Base-by-base conservation (phyloP, 345 rosid species). In the Gossypium anomalum region DNA sequence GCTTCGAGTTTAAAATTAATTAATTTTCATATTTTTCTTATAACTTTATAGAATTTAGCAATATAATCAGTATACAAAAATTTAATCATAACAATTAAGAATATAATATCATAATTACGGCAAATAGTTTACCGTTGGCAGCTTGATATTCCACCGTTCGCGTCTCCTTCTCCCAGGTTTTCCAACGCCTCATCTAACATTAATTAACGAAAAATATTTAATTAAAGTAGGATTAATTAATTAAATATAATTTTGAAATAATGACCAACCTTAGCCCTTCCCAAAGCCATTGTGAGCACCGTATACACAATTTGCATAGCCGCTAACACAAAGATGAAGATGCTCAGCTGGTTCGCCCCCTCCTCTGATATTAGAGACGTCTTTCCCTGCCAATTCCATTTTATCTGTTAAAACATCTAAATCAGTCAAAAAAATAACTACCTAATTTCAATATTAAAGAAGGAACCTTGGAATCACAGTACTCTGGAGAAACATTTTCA, bases 91-190 rank as follows among this genome's bases (percentile, higher is more conserved):
- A 29, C 34, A 29, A 34, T 34, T 34, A 34, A 34, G 38, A 34
- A 34, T 5, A 45, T 10, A 45, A 8, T 45, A 1, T 45, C 55
- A 3, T 15, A 58, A 9, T 56, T 19, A 56, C 14, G 0, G 3
- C 34, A 12, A 2, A 27, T 20, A 20, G 23, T n/a, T 82, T 73
- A 89, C 97, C 93, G 71, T 86, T 88, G 62, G 89, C 87, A 55
- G 84, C 74, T 60, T 79, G 77, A 72, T 88, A 90, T 45, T 90
- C 93, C 22, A 83, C 78, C 2, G 93, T 90, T 57, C 67, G 85
- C 29, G 89, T 92, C 72, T 92, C 94, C 23, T 55, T 74, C 82
- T 92, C 97, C 97, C 97, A 92, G 16, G 85, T 79, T 80, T 85
- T 74, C 94, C 97, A 90, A 47, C 86, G 84, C 49, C 77, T 83